These are phyloP conservation scores for Grosmannia clavigera DNA, from an alignment of 2,329 filamentous ascomycete species.

Conservation along the genomic window DNA sequence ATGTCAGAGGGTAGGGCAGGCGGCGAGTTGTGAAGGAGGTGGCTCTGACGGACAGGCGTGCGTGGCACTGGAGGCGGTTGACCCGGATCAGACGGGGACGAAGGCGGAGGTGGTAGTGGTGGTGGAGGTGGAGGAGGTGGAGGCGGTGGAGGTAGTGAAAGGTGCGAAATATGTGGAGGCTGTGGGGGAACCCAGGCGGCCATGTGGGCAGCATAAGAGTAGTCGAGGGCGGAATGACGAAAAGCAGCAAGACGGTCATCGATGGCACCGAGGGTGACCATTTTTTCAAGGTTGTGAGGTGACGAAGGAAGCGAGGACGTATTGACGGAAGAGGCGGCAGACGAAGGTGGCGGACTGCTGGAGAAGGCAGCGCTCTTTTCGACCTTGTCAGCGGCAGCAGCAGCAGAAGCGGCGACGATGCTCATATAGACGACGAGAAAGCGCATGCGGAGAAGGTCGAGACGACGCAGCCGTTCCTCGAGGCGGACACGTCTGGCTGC, in stretches of 20 bases:
- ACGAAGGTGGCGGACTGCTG: not conserved
- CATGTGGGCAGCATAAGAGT: not conserved
- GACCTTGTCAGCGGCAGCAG: constrained; percentile 24
- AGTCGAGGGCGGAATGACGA: not conserved
- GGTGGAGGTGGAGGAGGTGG: not conserved
- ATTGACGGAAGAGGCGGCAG: not conserved
- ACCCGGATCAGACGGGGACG: not conserved
- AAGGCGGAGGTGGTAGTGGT: not conserved
- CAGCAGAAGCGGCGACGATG: constrained; percentile 31
- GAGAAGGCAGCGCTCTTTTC: constrained; percentile 14
- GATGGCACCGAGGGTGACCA: constrained; percentile 6
- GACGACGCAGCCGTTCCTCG: constrained; percentile 43
- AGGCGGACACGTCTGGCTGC: constrained; percentile 39
- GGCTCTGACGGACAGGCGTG: not conserved
- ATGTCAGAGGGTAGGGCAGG: constrained; percentile 27
- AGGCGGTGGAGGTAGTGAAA: not conserved
- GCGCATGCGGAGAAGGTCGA: constrained; percentile 51
- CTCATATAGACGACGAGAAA: constrained; percentile 54
- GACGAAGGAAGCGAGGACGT: constrained; percentile 6
- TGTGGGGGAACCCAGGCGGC: not conserved
- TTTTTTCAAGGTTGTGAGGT: constrained; percentile 20
- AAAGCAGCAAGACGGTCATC: constrained; percentile 4
- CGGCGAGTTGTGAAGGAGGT: constrained; percentile 6
- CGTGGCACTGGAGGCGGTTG: not conserved
- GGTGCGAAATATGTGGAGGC: not conserved